Percentiles rank a stretch among this genome's conserved stretches.
Conservation (phyloP, 768 basidiomycete species). For the Collybia sordida region DNA sequence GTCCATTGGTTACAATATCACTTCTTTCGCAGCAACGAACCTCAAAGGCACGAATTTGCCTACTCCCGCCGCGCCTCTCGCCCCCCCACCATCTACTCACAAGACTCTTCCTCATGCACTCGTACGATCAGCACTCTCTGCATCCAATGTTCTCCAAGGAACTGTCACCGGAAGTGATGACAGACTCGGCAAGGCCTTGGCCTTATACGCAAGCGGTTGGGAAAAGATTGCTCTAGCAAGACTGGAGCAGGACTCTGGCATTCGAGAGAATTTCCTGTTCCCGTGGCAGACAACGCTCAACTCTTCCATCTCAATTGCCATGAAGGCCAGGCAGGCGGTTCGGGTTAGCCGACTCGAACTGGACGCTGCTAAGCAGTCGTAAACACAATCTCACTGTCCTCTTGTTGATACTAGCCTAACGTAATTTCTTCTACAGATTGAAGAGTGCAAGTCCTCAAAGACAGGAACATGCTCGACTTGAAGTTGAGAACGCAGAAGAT, state of each 20-base stretch:
- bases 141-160: conserved; percentile 46
- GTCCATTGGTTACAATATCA: conserved; percentile 70
- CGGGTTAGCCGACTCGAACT: conserved; percentile 80
- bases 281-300: conserved; percentile 90
- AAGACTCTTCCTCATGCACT: conserved; percentile 98
- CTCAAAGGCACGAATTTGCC: conserved; percentile 89
- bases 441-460: conserved; percentile 73
- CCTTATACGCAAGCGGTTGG: conserved; percentile 78
- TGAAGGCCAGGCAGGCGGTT: conserved; percentile 90
- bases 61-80: conserved; percentile 55
- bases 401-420: not conserved
- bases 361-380: conserved; percentile 89
- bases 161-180: conserved; percentile 49
- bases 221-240: conserved; percentile 80
- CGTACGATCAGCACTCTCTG: conserved; percentile 72
- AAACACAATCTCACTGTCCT: conserved; percentile 23
- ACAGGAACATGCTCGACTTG: conserved; percentile 91
- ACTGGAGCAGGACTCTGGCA: conserved; percentile 73
- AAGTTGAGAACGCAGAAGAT: conserved; percentile 93
- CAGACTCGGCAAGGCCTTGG: conserved; percentile 75
- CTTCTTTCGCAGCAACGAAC: conserved; percentile 84
- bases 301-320: conserved; percentile 81
- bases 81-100: conserved; percentile 64
- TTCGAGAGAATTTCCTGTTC: conserved; percentile 65
- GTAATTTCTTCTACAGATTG: conserved; percentile 45